Evolutionary conservation across 345 rosid species (phyloP).

Genomic region (Aethionema arabicum): DNA sequence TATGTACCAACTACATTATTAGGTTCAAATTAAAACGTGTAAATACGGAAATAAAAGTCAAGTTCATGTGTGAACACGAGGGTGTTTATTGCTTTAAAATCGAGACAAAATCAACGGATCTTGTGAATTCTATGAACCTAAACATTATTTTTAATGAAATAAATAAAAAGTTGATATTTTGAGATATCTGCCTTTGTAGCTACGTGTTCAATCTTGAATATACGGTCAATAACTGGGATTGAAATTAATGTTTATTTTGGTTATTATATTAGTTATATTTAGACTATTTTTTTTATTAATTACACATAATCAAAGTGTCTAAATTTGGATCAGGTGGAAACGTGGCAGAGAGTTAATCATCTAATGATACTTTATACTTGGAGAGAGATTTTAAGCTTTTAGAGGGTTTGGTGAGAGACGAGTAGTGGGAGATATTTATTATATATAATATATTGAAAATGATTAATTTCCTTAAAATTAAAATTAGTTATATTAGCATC

Average conservation of each 20-base stretch:
- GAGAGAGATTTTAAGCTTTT: not conserved
- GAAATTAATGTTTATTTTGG: too few relatives aligned
- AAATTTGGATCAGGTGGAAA: conserved; percentile 1
- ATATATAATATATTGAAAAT: not conserved
- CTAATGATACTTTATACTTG: conserved; percentile 16
- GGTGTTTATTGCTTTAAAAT: conserved; percentile 7
- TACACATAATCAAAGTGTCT: not conserved
- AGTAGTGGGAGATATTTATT: conserved; percentile 1
- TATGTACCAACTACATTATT: too few relatives aligned
- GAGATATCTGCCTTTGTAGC: too few relatives aligned
- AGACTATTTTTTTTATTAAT: too few relatives aligned
- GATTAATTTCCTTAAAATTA: too few relatives aligned
- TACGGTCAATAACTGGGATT: too few relatives aligned
- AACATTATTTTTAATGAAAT: too few relatives aligned
- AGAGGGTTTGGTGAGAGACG: conserved; percentile 19
- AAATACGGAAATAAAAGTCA: conserved; percentile 12
- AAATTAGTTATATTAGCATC: conserved; percentile 4
- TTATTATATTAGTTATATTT: too few relatives aligned
- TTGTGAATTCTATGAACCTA: too few relatives aligned
- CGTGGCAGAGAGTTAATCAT: not conserved
- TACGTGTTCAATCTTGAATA: too few relatives aligned
- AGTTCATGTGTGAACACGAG: conserved; percentile 16
- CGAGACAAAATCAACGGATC: not conserved
- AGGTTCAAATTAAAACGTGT: not conserved
- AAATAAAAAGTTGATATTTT: too few relatives aligned